Evolutionary conservation across 75 land plant genomes (phyloP), one percentile per base, ranked within the genome.

Genomic region (Cryptomeria japonica): DNA sequence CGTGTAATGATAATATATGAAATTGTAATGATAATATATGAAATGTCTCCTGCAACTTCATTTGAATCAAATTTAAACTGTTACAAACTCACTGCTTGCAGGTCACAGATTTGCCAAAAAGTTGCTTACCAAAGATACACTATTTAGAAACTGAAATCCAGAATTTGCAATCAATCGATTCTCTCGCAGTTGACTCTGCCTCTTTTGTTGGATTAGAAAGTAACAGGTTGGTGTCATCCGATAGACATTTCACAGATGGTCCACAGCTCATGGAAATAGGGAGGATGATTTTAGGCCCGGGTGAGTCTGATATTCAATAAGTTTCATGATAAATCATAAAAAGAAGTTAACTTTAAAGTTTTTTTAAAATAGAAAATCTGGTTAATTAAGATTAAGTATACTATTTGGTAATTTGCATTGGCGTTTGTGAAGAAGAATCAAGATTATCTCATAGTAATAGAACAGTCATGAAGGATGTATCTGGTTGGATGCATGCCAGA

Each of bases 61-160:
- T 25, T 28, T 9, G n/a, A 25, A n/a, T 82, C 32, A 10, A 49
- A 49, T 49, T 49, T 31, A 34, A 34, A 47, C 16, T 9, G 42
- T 31, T 85, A 34, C 37, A 55, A 25, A 55, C 68, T 73, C 18
- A 73, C 19, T 89, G 34, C 32, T 87, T 88, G 15, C 90, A 89
- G 90, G 90, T 70, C 75, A n/a, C 88, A 22, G 77, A 44, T 39
- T 46, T 93, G 75, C 76, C 92, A 31, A 87, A 93, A 86, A 78
- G 64, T 39, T 86, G 88, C 79, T 84, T 89, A n/a, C 51, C 79
- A 72, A 88, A 84, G 42, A 93, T 91, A 64, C 93, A 93, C 16
- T 89, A 91, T 53, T 80, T 93, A 55, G 93, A 93, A 56, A 56
- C 84, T 46, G 89, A 93, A 79, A 55, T 93, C 41, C 89, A 82